phyloP scores from a whole-genome alignment of 805 yeast genomes.

The Metschnikowia similis region DNA sequence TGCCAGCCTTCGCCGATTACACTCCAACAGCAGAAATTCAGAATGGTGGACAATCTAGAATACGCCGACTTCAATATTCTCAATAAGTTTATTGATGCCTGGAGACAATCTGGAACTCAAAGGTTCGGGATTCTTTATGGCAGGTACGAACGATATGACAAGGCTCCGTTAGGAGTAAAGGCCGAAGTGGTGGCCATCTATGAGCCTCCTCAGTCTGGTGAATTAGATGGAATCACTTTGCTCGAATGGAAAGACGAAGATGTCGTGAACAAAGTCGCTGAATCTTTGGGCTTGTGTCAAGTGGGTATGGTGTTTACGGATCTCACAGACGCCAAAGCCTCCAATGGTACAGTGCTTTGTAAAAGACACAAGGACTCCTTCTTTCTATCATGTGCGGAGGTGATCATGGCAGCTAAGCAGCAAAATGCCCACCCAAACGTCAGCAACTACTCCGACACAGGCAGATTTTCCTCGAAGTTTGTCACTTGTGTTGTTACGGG shows the following conservation, averaged over 20 bases:
- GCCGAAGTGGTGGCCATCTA: constrained; percentile 91
- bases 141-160: constrained; percentile 66
- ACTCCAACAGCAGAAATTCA: constrained; percentile 78
- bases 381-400: constrained; percentile 84
- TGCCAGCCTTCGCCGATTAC: constrained; percentile 97
- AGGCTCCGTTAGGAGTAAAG: constrained; percentile 88
- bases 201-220: constrained; percentile 88
- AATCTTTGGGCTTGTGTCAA: constrained; percentile 55
- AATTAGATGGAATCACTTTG: constrained; percentile 75
- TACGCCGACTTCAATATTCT: constrained; percentile 70
- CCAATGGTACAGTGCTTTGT: constrained; percentile 85
- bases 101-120: constrained; percentile 89
- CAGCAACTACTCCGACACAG: constrained; percentile 59
- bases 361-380: constrained; percentile 91
- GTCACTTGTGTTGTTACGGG: constrained; percentile 93
- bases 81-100: constrained; percentile 79
- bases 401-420: constrained; percentile 73
- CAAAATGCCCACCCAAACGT: constrained; percentile 63
- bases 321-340: constrained; percentile 77
- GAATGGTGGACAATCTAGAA: constrained; percentile 98
- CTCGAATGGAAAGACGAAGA: constrained; percentile 53
- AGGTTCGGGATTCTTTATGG: constrained; percentile 86
- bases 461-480: constrained; percentile 78
- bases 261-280: constrained; percentile 51
- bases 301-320: constrained; percentile 91